phyloP scores from a whole-genome alignment of 768 basidiomycete genomes.

The Termitomyces sp. region DNA sequence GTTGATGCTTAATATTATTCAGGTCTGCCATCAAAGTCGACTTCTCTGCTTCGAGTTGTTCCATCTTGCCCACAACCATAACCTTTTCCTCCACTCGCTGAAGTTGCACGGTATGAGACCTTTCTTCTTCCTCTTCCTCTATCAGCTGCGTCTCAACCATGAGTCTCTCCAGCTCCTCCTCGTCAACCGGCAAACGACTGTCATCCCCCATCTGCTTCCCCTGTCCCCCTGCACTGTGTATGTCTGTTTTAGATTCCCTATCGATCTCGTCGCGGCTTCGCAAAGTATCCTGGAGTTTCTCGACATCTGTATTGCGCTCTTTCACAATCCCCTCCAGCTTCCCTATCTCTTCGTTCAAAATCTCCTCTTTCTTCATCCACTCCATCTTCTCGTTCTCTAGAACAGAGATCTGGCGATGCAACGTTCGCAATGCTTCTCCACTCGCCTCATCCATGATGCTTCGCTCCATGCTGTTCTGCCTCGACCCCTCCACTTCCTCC shows the following conservation, averaged over 20 bases:
- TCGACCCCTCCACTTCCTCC: slow-evolving; percentile 82
- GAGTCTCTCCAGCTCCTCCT: slow-evolving; percentile 35
- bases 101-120: slow-evolving; percentile 32
- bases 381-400: slow-evolving; percentile 63
- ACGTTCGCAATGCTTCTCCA: slow-evolving; percentile 68
- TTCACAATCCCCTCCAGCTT: slow-evolving; percentile 43
- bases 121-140: slow-evolving; percentile 24
- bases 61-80: slow-evolving; percentile 35
- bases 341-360: slow-evolving; percentile 38
- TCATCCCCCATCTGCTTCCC: slow-evolving; percentile 51
- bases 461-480: slow-evolving; percentile 74
- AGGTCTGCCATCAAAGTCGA: slow-evolving; percentile 36
- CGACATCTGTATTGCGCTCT: slow-evolving; percentile 37
- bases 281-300: slow-evolving; percentile 37
- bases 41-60: slow-evolving; percentile 39
- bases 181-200: slow-evolving; percentile 34
- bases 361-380: slow-evolving; percentile 35
- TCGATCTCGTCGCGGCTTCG: slow-evolving; percentile 48
- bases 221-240: slow-evolving; percentile 51
- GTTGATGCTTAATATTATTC: slow-evolving; percentile 31
- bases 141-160: slow-evolving; percentile 36
- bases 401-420: slow-evolving; percentile 75
- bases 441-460: slow-evolving; percentile 84
- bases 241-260: slow-evolving; percentile 44
- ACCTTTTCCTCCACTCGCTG: slow-evolving; percentile 48